These are phyloP conservation scores for Blastomyces gilchristii DNA, from an alignment of 2,329 filamentous ascomycete species.

Conservation along the genomic window DNA sequence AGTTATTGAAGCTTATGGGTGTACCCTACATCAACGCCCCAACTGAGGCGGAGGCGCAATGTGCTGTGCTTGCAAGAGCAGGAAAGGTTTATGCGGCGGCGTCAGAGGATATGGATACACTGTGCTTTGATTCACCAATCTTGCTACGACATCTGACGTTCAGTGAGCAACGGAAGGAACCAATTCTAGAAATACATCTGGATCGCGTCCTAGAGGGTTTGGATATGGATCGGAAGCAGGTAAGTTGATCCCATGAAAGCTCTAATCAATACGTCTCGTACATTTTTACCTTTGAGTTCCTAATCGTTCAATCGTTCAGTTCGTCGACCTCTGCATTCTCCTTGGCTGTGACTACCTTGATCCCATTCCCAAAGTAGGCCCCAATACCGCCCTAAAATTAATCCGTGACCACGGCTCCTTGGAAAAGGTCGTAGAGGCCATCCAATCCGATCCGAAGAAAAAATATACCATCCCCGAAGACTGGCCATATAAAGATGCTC, in stretches of 20 bases:
- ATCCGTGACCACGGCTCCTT: conserved; percentile 85
- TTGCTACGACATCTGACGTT: conserved; percentile 88
- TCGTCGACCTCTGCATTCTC: conserved; percentile 94
- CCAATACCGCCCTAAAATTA: conserved; percentile 80
- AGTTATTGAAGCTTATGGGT: conserved; percentile 85
- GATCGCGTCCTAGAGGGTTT: conserved; percentile 79
- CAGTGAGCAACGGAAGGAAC: conserved; percentile 93
- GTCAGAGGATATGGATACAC: conserved; percentile 96
- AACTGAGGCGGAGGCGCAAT: conserved; percentile 95
- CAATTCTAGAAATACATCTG: conserved; percentile 88
- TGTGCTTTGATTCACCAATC: conserved; percentile 90
- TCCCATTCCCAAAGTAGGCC: conserved; percentile 87
- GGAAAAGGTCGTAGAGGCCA: conserved; percentile 73
- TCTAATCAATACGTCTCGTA: background rate
- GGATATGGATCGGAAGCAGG: conserved; percentile 77
- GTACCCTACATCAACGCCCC: conserved; percentile 91
- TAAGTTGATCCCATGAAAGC: conserved; percentile 29
- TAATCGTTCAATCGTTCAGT: conserved; percentile 43
- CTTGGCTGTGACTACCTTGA: conserved; percentile 97
- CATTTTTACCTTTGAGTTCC: background rate
- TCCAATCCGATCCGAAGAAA: conserved; percentile 63
- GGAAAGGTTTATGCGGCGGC: conserved; percentile 96
- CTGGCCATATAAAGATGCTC: conserved; percentile 89
- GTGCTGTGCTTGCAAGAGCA: conserved; percentile 74
- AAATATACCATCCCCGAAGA: conserved; percentile 87